Evolutionary conservation across 345 rosid species (phyloP).

Genomic region (Diplotaxis tenuifolia): DNA sequence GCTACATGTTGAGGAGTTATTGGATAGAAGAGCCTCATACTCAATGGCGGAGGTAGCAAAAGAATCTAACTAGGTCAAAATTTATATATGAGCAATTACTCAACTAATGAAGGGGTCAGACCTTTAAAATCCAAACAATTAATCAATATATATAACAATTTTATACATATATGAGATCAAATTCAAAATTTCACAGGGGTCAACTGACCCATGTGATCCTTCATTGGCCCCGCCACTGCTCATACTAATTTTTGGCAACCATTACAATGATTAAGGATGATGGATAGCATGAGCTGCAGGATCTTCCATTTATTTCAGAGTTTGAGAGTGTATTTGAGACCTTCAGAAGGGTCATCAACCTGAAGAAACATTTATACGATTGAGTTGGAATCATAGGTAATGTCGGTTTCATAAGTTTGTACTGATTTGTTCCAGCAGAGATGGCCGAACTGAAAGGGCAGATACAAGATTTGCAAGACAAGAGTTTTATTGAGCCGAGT

Average conservation of each 20-base stretch:
- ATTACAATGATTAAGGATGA: background rate
- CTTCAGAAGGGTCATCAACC: background rate
- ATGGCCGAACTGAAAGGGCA: background rate
- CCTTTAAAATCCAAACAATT: too few relatives aligned
- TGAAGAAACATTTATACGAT: background rate
- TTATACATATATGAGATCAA: too few relatives aligned
- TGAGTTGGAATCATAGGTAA: background rate
- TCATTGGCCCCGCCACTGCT: too few relatives aligned
- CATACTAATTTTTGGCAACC: background rate
- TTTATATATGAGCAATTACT: too few relatives aligned
- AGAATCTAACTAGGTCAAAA: too few relatives aligned
- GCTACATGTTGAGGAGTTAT: too few relatives aligned
- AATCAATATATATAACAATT: too few relatives aligned
- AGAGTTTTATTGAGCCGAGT: background rate
- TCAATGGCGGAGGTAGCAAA: too few relatives aligned
- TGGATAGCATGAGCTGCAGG: background rate
- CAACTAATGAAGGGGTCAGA: too few relatives aligned
- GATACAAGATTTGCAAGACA: background rate
- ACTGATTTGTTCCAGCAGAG: background rate
- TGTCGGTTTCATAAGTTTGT: background rate
- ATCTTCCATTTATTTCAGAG: background rate
- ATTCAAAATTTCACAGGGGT: too few relatives aligned
- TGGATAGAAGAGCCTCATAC: too few relatives aligned
- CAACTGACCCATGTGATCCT: too few relatives aligned
- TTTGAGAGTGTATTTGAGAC: background rate